Evolutionary conservation across 106 monocot species (phyloP), one percentile per base, ranked within the genome.

Genomic region (Chionographis japonica): DNA sequence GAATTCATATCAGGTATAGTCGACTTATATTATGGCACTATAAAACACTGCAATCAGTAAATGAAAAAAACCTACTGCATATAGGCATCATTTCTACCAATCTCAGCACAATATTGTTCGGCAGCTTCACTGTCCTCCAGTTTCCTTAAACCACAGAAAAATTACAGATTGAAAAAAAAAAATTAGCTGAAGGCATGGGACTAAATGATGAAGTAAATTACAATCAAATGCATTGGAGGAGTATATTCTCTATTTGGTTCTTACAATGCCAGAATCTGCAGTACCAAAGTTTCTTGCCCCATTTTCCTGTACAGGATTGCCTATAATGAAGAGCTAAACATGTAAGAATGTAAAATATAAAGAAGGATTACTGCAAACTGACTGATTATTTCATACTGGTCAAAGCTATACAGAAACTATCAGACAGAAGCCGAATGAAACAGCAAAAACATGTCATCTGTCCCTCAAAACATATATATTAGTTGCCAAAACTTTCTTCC

Each of bases 261-360:
- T 90, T 90, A 98, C 98, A 92, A 77, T 27, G 98, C 98, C 69
- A 98, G 66, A 58, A 98, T 98, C 77, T 93, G 81, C 66, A 98
- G 79, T 27, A 92, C 98, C 79, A 83, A 74, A 4, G 74, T 83
- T 75, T 98, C 98, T 75, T 87, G 77, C 16, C 98, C 98, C 87
- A 98, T 79, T 65, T 98, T 98, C 75, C 86, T 75, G 68, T 87
- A 98, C 40, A 93, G 69, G 64, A 93, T 98, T 72, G 98, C 98
- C 98, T 98, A 79, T 51, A 42, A 74, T 12, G 39, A 54, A 59
- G 62, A 67, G 38, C 27, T 27, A 27, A 27, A 57, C 0, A 59
- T 13, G 37, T 16, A 11, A 6, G 27, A 37, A 0, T 41, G 42
- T 39, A 19, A 37, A 72, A 51, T 18, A 18, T 2, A 16, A 4